Evolutionary conservation across 2,329 filamentous ascomycete species (phyloP), one percentile per base, ranked within the genome.

Genomic region (Hypoxylon sp.): DNA sequence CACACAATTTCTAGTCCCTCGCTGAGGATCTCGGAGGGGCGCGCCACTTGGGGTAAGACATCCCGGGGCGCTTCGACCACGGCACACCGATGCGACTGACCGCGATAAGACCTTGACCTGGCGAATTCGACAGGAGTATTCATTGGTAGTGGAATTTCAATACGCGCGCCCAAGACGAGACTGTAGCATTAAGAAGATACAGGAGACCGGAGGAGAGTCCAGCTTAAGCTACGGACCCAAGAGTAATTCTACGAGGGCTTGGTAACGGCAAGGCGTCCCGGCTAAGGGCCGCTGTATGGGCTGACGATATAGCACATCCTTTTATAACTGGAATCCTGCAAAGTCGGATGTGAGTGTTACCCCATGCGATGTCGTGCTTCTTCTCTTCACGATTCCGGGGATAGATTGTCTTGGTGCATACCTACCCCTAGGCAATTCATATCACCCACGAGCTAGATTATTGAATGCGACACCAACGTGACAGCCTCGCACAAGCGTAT

Each of bases 331-430:
- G 32, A 56, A 50, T 50, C 39, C 37, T 65, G 37, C 44, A 44
- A 54, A 37, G 48, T 63, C 55, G 55, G 48, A 65, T 44, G 32
- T 44, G 37, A 65, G 65, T 70, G 58, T 39, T 31, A 70, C 68
- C 61, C 46, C 39, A 56, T 50, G 53, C 58, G 54, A 66, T 68
- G 68, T 63, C 62, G 61, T 70, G 65, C 68, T 68, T 60, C 6
- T 61, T 13, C 21, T 60, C 32, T 37, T 44, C 19, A 42, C 29
- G 31, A 48, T 44, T 57, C 17, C 29, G 51, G 46, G 51, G 31
- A 32, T 27, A 62, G 48, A 31, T 58, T 53, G 42, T 29, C 13
- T 51, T n/a, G 47, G 10, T 37, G 31, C 19, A 15, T 17, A 51
- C 24, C 3, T 27, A 27, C 24, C 24, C 24, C 24, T 27, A 29